Evolutionary conservation across 306 rosid species (phyloP), one percentile per base, ranked within the genome.

Genomic region (Vigna mungo): DNA sequence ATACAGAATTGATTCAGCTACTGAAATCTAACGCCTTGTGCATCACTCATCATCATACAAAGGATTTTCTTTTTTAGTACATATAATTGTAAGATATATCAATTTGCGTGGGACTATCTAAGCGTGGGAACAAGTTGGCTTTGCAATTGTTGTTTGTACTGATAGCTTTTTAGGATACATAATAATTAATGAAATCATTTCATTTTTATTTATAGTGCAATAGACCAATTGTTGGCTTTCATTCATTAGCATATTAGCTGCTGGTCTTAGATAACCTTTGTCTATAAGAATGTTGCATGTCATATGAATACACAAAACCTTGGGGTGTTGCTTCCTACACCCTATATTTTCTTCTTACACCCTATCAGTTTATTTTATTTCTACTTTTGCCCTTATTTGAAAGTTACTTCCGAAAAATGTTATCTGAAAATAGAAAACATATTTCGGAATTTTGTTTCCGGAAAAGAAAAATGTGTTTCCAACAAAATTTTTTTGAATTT

Each of bases 1-100:
- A 20, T 55, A 10, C 51, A 80, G 47, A 79, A 82, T 37, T 53
- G 85, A 76, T 68, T 44, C 68, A 60, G 20, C 34, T 82, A 59
- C 49, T 69, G 80, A 66, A 59, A 71, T 60, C 27, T 85, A 61
- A 75, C 27, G 27, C 27, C 27, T 25, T 2, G 27, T 25, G 49
- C 48, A 10, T 27, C 52, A 58, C 70, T 36, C 71, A 74, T 30
- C 64, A 60, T 15, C 59, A n/a, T n/a, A n/a, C n/a, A n/a, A n/a
- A n/a, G n/a, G 34, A 5, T 0, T 44, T 25, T 56, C 10, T 52
- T 17, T 47, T 74, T 39, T 3, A 44, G 81, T 68, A 70, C 56
- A 70, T 76, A 75, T 58, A 52, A 51, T 14, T 56, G 32, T 56
- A 65, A 46, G 65, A 77, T 48, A 66, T 72, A 56, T 48, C 61